Evolutionary conservation across 176 grass and related monocot species (phyloP).

Genomic region (Dactylis glomerata): DNA sequence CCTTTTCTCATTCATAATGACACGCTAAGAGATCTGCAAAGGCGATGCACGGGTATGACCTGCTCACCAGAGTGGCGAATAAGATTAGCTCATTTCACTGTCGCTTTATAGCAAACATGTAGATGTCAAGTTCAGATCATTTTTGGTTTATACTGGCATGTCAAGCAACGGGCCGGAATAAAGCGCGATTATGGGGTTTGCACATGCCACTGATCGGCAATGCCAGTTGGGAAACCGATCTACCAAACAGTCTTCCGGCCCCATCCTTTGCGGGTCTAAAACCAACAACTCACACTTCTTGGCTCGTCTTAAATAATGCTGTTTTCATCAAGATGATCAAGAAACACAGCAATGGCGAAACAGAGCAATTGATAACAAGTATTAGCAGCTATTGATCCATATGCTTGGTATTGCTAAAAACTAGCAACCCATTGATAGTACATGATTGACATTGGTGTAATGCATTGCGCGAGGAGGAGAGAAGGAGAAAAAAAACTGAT

Average conservation of each 20-base stretch:
- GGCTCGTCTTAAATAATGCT: constrained; percentile 28
- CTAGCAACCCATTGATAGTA: background rate
- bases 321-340: constrained; percentile 6
- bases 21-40: constrained; percentile 27
- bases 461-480: background rate
- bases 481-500: background rate
- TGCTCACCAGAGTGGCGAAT: background rate
- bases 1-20: background rate
- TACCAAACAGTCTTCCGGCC: constrained; percentile 42
- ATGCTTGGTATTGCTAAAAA: too few species aligned
- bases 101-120: background rate
- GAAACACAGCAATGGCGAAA: constrained; percentile 23
- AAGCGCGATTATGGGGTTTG: constrained; percentile 27
- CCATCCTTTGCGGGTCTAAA: constrained; percentile 35
- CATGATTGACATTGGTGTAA: background rate
- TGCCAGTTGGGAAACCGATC: constrained; percentile 51
- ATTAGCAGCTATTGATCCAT: too few species aligned
- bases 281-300: constrained; percentile 41
- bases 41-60: background rate
- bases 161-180: constrained; percentile 17
- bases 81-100: background rate
- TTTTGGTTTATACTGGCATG: background rate
- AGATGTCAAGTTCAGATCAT: background rate
- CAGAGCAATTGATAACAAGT: too few species aligned
- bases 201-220: constrained; percentile 50